These are phyloP conservation scores for Cicer bijugum DNA, from an alignment of 306 rosid species.

Conservation along the genomic window DNA sequence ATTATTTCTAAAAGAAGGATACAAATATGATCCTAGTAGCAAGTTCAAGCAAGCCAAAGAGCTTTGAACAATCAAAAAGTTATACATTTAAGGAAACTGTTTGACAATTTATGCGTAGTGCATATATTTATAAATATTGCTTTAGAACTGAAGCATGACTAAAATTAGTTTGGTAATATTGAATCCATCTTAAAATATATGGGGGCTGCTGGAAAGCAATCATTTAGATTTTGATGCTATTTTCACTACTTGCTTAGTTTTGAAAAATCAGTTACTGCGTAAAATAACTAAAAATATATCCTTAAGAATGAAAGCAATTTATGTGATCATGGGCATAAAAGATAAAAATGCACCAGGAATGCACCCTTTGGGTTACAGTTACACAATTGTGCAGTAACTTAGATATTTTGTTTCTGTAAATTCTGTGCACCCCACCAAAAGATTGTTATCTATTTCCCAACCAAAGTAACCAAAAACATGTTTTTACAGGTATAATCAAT, in stretches of 20 bases:
- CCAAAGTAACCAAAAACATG: constrained; percentile 38
- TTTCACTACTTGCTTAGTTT: constrained; percentile 7
- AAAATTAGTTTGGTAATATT: constrained; percentile 28
- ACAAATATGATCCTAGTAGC: constrained; percentile 7
- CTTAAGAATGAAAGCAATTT: constrained; percentile 12
- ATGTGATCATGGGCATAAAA: constrained; percentile 19
- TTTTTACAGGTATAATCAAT: constrained; percentile 66
- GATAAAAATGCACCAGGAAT: neutral
- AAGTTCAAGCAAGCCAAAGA: constrained; percentile 37
- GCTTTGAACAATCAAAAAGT: neutral
- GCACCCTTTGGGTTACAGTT: neutral
- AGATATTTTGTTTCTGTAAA: constrained; percentile 1
- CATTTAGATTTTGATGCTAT: constrained; percentile 31
- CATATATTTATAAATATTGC: neutral
- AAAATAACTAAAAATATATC: constrained; percentile 20
- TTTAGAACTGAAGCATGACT: constrained; percentile 22
- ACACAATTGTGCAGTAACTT: constrained; percentile 12
- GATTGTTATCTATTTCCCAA: constrained; percentile 17
- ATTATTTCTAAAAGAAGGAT: neutral
- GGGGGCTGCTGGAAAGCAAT: constrained; percentile 29
- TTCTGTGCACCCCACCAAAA: neutral
- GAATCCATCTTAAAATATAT: constrained; percentile 29
- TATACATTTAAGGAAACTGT: neutral
- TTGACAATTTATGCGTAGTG: constrained; percentile 7
- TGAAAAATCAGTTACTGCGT: neutral